These are phyloP conservation scores for Urochloa ruziziensis DNA, from an alignment of 176 grass and related monocot genomes.

Conservation along the genomic window DNA sequence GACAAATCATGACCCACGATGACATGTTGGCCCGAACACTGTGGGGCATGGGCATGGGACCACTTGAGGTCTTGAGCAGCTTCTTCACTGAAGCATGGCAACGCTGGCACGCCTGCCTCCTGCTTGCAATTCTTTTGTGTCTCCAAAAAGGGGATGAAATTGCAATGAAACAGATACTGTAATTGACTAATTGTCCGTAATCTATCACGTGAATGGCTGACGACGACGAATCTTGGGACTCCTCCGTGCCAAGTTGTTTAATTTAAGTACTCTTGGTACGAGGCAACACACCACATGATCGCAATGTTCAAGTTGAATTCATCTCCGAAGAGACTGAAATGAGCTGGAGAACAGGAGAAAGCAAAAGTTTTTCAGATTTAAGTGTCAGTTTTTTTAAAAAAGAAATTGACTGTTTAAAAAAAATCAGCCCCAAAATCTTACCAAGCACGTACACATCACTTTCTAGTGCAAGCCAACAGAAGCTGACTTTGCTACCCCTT, in stretches of 20 bases:
- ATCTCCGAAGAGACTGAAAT: not conserved
- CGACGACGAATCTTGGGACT: not conserved
- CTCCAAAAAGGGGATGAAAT: not conserved
- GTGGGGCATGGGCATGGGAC: no score
- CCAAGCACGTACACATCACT: not conserved
- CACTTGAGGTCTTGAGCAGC: not conserved
- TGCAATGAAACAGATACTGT: not conserved
- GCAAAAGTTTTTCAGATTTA: not conserved
- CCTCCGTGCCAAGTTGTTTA: not conserved
- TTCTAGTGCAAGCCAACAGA: not conserved
- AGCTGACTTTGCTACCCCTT: not conserved
- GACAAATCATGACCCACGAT: not conserved
- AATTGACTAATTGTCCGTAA: no score
- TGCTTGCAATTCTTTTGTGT: not conserved
- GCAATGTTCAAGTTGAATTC: not conserved
- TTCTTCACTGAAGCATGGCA: no score
- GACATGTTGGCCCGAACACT: not conserved
- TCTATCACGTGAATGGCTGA: not conserved
- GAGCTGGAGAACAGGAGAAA: not conserved
- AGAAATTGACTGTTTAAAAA: no score
- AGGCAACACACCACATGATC: not conserved
- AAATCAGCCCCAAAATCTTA: not conserved
- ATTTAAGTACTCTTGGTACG: not conserved
- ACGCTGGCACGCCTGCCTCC: no score
- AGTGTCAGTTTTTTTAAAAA: not conserved